These are phyloP conservation scores for Linnemannia elongata DNA, from an alignment of 192 early-diverging fungal species.

Conservation along the genomic window DNA sequence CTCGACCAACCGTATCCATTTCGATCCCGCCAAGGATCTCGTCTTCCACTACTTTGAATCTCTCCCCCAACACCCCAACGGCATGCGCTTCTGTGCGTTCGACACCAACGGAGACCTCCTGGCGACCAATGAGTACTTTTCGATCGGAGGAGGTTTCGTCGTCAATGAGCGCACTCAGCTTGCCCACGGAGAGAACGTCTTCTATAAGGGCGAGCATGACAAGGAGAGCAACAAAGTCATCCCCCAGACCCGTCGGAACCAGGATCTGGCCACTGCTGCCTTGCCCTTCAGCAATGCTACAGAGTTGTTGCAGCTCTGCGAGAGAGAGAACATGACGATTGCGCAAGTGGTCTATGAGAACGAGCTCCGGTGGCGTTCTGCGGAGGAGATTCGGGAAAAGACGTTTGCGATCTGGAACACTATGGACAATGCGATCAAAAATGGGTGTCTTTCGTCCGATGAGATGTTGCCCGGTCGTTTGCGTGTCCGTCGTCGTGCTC, in stretches of 20 bases:
- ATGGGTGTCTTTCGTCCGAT: slow-evolving; percentile 75
- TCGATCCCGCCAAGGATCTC: slow-evolving; percentile 87
- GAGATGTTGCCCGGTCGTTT: slow-evolving; percentile 84
- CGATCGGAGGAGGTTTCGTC: slow-evolving; percentile 96
- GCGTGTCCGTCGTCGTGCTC: slow-evolving; percentile 87
- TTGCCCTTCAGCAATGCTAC: slow-evolving; percentile 88
- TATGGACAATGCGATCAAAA: slow-evolving; percentile 90
- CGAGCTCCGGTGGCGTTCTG: slow-evolving; percentile 90
- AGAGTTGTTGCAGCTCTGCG: slow-evolving; percentile 85
- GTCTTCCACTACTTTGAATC: slow-evolving; percentile 91
- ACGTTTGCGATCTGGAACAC: slow-evolving; percentile 90
- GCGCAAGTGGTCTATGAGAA: slow-evolving; percentile 97
- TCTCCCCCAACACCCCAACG: slow-evolving; percentile 95
- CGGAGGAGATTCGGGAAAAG: slow-evolving; percentile 82
- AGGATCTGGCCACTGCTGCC: slow-evolving; percentile 81
- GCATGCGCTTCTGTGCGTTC: slow-evolving; percentile 94
- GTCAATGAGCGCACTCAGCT: slow-evolving; percentile 91
- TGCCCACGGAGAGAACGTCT: slow-evolving; percentile 73
- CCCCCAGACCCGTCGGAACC: slow-evolving; percentile 70
- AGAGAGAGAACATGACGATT: slow-evolving; percentile 87
- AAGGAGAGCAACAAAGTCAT: slow-evolving; percentile 51
- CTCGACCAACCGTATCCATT: slow-evolving; percentile 82
- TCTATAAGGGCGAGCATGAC: slow-evolving; percentile 61
- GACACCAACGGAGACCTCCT: slow-evolving; percentile 81
- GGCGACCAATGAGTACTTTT: slow-evolving; percentile 97